These are phyloP conservation scores for Sordaria brevicollis DNA, from an alignment of 495 filamentous ascomycete species.

Conservation along the genomic window DNA sequence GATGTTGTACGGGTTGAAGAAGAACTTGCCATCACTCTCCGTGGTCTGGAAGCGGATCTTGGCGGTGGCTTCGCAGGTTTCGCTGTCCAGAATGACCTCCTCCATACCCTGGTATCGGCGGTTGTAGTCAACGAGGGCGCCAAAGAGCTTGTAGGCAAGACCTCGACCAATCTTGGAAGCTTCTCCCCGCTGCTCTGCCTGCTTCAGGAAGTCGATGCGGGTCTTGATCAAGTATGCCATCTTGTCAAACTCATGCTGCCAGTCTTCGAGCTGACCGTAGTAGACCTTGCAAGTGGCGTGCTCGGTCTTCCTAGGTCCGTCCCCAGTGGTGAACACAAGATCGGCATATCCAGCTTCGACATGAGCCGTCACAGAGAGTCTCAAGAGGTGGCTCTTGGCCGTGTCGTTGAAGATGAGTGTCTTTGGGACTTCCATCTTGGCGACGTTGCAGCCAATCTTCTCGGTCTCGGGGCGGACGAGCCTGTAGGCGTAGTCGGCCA, in stretches of 20 bases:
- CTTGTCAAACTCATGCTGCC: constrained; percentile 45
- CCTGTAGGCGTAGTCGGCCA: constrained; percentile 58
- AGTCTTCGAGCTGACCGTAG: constrained; percentile 35
- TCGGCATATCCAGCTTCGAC: constrained; percentile 27
- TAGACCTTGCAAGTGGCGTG: constrained; percentile 44
- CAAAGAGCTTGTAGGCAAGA: constrained; percentile 71
- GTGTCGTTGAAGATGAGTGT: constrained; percentile 52
- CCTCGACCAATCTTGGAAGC: constrained; percentile 54
- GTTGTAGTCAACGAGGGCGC: constrained; percentile 60
- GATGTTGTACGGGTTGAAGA: constrained; percentile 62
- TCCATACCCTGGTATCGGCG: constrained; percentile 60
- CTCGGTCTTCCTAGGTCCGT: constrained; percentile 30
- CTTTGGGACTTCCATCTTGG: constrained; percentile 58
- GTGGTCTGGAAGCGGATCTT: constrained; percentile 54
- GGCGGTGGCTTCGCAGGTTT: constrained; percentile 60
- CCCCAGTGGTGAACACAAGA: constrained; percentile 31
- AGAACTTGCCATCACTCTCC: constrained; percentile 50
- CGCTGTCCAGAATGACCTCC: constrained; percentile 66
- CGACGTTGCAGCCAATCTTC: constrained; percentile 49
- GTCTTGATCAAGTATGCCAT: constrained; percentile 45
- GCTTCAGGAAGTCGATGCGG: constrained; percentile 40
- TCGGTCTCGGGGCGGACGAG: constrained; percentile 43
- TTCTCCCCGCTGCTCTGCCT: constrained; percentile 37
- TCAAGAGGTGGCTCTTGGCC: constrained; percentile 40
- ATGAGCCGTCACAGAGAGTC: constrained; percentile 31